Base-by-base conservation (phyloP, 2,329 filamentous ascomycete species). In the Beauveria varroae region DNA sequence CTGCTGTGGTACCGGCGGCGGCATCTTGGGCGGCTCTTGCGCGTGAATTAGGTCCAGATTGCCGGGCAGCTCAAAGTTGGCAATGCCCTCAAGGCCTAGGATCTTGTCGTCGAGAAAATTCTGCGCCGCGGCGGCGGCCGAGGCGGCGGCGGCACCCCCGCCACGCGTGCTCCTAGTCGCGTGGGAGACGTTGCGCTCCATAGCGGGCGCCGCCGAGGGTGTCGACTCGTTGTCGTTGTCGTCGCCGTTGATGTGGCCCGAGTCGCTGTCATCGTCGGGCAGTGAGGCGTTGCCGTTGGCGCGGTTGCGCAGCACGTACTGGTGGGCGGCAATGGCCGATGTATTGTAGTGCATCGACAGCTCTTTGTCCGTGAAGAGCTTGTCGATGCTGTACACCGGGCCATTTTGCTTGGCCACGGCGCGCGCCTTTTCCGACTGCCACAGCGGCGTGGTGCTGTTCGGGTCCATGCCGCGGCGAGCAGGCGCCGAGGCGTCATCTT, bases 351-450 rank as follows among this genome's bases (percentile, higher is more conserved):
- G 84, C 76, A 88, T 80, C 5, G 82, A 79, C 34, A 89, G 78
- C 73, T 89, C 86, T 72, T 86, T 88, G 67, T 89, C 86, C 0
- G 86, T 88, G 56, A 89, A 89, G 43, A 89, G 80, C 75, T 88
- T 88, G 67, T 88, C 85, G 63, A 89, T 82, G 69, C 82, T 87
- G 70, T 86, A 87, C 1, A 85, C 74, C 0, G 84, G 80, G 9
- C 83, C 85, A 22, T 82, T 80, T 67, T 85, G 80, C 69, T 82
- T 82, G 61, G 81, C 75, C 60, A 77, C 75, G 62, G 76, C 74
- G 65, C 79, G 77, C 57, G 84, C 74, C 68, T 83, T 81, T 66
- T 87, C 85, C 56, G 78, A 82, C 68, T 84, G 82, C 84, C 85
- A 87, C 26, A 87, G 74, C 7, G 84, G 78, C 1, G 85, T 88